Conservation (phyloP, 257 asterid genomes). For the Lycium ferocissimum region DNA sequence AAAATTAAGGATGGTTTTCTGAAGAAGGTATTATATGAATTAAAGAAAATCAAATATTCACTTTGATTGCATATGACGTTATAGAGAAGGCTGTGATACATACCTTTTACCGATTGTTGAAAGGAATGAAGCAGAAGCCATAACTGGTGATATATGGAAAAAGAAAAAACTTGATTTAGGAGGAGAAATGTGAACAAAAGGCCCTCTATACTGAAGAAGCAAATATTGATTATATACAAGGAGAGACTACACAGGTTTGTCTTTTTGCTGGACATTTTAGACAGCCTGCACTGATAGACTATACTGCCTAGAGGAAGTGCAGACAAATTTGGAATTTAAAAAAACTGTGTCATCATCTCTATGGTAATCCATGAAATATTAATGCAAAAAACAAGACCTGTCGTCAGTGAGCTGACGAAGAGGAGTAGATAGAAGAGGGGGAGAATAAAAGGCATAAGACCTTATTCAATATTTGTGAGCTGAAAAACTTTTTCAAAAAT, state of each 20-base stretch:
- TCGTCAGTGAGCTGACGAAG: not conserved
- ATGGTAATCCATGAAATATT: not conserved
- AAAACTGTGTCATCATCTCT: not conserved
- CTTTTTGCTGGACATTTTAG: not conserved
- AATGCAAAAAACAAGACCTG: not conserved
- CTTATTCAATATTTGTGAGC: not conserved
- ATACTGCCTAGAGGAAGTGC: not conserved
- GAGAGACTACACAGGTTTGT: not conserved
- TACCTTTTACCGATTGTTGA: conserved; percentile 45
- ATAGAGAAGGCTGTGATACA: not conserved
- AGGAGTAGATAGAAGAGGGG: not conserved
- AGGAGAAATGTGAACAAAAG: not conserved
- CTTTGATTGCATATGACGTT: not conserved
- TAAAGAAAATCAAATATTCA: not conserved
- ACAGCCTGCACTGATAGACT: not conserved
- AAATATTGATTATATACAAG: not conserved
- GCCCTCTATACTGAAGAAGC: not conserved
- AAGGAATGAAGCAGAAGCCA: conserved; percentile 43
- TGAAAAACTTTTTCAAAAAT: not conserved
- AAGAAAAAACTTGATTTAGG: not conserved
- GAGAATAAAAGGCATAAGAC: not conserved
- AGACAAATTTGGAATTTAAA: conserved; percentile 5
- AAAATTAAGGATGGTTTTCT: not conserved
- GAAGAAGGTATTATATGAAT: not conserved
- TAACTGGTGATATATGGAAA: not conserved